Conservation (phyloP, 73 alveolate species). For the Paramecium caudatum region DNA sequence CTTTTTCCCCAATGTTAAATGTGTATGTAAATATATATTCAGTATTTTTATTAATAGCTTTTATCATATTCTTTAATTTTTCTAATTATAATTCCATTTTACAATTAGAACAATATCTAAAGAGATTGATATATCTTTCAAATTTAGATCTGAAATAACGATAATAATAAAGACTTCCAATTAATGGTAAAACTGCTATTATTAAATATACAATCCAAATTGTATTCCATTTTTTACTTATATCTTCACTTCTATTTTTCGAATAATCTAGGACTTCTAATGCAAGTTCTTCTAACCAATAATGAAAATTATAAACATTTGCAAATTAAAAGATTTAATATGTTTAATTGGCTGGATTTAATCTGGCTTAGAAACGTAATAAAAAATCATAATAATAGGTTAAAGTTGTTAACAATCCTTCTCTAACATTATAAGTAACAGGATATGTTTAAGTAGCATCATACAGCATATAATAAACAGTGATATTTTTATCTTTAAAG, state of each 20-base stretch:
- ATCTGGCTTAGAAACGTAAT: conserved; percentile 4
- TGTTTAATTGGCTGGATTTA: conserved; percentile 39
- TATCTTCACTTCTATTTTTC: conserved; percentile 8
- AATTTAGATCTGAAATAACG: background rate
- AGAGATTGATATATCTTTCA: background rate
- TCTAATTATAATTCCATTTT: conserved; percentile 7
- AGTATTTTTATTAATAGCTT: background rate
- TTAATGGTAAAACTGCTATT: background rate
- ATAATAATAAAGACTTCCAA: background rate
- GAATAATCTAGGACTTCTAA: conserved; percentile 24
- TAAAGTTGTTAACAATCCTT: background rate
- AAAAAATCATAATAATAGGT: conserved; percentile 17
- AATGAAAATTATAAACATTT: conserved; percentile 46
- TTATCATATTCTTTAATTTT: background rate
- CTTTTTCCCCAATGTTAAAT: background rate
- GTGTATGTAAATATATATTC: background rate
- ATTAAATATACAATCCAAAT: conserved; percentile 33
- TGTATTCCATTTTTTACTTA: background rate
- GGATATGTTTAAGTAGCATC: conserved; percentile 6
- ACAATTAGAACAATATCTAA: background rate
- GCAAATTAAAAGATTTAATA: conserved; percentile 62
- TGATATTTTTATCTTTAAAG: conserved; percentile 30
- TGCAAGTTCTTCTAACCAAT: conserved; percentile 23
- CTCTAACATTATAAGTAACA: conserved; percentile 6
- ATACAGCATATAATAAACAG: conserved; percentile 7